phyloP scores from a whole-genome alignment of 2,329 filamentous ascomycete genomes.

The Colletotrichum echinochloae region DNA sequence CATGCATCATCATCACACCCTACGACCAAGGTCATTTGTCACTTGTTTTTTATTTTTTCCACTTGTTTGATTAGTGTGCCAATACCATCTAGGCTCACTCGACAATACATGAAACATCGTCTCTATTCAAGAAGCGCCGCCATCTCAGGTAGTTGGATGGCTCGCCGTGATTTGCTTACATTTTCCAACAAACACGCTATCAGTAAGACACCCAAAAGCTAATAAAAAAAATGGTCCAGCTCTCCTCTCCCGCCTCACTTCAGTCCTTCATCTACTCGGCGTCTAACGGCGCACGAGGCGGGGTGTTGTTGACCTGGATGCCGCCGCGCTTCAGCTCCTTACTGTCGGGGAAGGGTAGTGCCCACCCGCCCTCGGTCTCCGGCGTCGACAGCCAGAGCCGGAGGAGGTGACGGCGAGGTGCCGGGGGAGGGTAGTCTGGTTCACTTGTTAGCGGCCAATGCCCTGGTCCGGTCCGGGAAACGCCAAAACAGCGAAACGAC shows the following conservation, averaged over 20 bases:
- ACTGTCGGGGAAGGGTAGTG: slow-evolving; percentile 83
- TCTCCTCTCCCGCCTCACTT: neutral
- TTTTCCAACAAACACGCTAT: neutral
- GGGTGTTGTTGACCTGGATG: slow-evolving; percentile 85
- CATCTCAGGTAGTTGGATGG: neutral
- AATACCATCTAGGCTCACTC: too few species aligned
- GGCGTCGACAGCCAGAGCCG: slow-evolving; percentile 87
- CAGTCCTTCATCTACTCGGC: slow-evolving; percentile 70
- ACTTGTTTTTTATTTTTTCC: neutral
- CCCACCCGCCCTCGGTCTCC: slow-evolving; percentile 86
- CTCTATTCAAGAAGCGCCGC: neutral
- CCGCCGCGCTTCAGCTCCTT: slow-evolving; percentile 88
- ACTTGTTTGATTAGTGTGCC: neutral
- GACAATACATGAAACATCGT: neutral
- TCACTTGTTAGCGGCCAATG: neutral
- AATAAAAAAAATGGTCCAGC: neutral
- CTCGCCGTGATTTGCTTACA: neutral
- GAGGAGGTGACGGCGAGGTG: slow-evolving; percentile 81
- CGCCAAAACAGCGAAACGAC: neutral
- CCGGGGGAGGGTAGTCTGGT: slow-evolving; percentile 69
- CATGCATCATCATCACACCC: neutral
- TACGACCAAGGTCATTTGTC: too few species aligned
- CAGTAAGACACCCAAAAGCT: neutral
- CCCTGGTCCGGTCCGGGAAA: neutral
- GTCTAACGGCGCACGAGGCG: slow-evolving; percentile 80